Percentiles rank a stretch among this genome's conserved stretches.
phyloP scores from a whole-genome alignment of 495 filamentous ascomycete species.

The Neurospora sp. region DNA sequence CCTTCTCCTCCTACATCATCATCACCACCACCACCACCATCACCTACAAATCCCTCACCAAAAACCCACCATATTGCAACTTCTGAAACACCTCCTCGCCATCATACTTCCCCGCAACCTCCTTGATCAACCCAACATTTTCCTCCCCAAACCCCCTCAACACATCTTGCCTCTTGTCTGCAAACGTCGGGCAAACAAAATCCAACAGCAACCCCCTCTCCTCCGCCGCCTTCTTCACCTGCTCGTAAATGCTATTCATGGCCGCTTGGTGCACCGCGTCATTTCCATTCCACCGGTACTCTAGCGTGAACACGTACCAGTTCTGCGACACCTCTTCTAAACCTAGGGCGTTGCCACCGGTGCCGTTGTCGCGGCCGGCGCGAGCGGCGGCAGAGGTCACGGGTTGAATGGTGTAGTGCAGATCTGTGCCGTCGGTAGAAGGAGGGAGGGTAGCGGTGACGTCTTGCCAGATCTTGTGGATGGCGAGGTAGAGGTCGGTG shows the following conservation, averaged over 20 bases:
- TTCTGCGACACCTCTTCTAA: constrained; percentile 27
- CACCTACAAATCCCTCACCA: background rate
- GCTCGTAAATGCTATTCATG: background rate
- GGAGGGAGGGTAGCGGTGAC: constrained; percentile 7
- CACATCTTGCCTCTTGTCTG: constrained; percentile 30
- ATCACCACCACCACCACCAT: background rate
- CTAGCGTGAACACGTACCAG: constrained; percentile 10
- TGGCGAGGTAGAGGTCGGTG: constrained; percentile 6
- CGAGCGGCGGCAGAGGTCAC: constrained; percentile 30
- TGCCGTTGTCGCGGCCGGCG: constrained; percentile 26
- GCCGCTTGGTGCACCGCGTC: background rate
- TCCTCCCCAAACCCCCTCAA: constrained; percentile 39
- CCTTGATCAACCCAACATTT: constrained; percentile 27
- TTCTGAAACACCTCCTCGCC: constrained; percentile 40
- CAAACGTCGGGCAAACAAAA: constrained; percentile 32
- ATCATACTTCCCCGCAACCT: constrained; percentile 38
- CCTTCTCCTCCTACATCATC: background rate
- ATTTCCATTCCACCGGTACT: background rate
- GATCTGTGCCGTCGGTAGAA: constrained; percentile 5
- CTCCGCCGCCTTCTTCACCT: constrained; percentile 13
- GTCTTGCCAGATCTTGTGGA: constrained; percentile 15
- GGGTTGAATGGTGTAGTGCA: constrained; percentile 35
- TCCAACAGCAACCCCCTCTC: constrained; percentile 10
- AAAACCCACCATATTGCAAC: constrained; percentile 26
- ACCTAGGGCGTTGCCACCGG: constrained; percentile 45